Base-by-base conservation (phyloP, 2,329 filamentous ascomycete genomes). In the Chrysosporium queenslandicum region DNA sequence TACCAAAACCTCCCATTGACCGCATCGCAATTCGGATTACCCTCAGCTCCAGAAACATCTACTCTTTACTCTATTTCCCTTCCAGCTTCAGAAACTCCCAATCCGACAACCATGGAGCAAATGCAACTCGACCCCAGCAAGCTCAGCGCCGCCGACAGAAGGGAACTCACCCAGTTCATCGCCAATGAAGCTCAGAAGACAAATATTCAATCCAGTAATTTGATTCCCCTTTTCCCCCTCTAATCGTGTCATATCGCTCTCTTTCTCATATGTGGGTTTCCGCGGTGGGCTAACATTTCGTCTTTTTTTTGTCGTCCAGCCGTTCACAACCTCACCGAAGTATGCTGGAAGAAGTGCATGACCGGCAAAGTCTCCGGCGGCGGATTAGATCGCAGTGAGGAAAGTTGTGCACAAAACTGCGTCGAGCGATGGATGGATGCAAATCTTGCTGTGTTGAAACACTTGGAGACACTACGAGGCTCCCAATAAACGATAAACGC, bases 301-400 rank as follows among this genome's bases (percentile, higher is more conserved):
- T 37, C 27, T 41, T 20, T 18, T 30, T 20, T 20, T 21, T 39
- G 7, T 16, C 20, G 20, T 23, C 16, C 32, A 81, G 82, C 76
- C n/a, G 79, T 85, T 55, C 82, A 85, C 69, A 71, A 72, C 59
- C 72, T 85, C 32, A 81, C 81, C 40, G 85, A 92, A 63, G 80
- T 86, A 55, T 98, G 92, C 79, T 98, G 90, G 83, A 88, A 83
- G 66, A 97, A 96, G 74, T 98, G 92, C 76, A 77, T 96, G 56
- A 85, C 86, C 7, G 76, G 81, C 50, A 77, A 76, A 53, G 84
- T 96, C 67, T 82, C 83, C 60, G 79, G 77, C 56, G 79, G 81
- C 25, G 80, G 81, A 62, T 75, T 98, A 59, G 87, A 94, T 60
- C 79, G 77, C 63, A 74, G 71, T 56, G 92, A 98, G 74, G 84